Percentiles rank a stretch among this genome's conserved stretches.
phyloP scores from a whole-genome alignment of 2,329 filamentous ascomycete species.

The Emericellopsis atlantica region DNA sequence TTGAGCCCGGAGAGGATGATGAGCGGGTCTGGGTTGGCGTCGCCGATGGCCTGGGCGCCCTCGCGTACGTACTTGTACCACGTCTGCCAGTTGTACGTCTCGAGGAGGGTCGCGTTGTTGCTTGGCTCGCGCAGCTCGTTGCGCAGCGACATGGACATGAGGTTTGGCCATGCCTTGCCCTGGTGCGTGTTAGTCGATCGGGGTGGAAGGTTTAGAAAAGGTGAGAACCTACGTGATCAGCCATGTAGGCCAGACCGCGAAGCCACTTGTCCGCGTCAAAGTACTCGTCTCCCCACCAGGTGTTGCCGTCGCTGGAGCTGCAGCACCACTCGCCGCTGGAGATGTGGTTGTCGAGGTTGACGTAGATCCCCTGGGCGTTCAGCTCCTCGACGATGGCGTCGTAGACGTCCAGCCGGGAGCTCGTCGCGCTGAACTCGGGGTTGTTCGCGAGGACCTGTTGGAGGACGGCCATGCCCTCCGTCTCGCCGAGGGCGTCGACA shows the following conservation, averaged over 20 bases:
- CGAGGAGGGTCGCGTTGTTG: slow-evolving; percentile 16
- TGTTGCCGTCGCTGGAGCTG: slow-evolving; percentile 37
- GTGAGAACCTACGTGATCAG: slow-evolving; percentile 31
- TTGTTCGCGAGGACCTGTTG: slow-evolving; percentile 41
- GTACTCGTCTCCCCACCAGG: slow-evolving; percentile 48
- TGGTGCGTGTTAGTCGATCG: slow-evolving; percentile 7
- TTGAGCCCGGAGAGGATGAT: slow-evolving; percentile 47
- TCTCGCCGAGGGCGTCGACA: slow-evolving; percentile 29
- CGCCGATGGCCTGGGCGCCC: slow-evolving; percentile 35
- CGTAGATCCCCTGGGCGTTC: slow-evolving; percentile 38
- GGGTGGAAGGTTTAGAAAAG: neutral
- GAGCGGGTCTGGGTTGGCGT: slow-evolving; percentile 35
- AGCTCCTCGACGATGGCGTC: slow-evolving; percentile 50
- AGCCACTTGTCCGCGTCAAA: slow-evolving; percentile 48
- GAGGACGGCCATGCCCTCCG: slow-evolving; percentile 39
- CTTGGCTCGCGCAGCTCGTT: slow-evolving; percentile 38
- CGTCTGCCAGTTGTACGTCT: slow-evolving; percentile 39
- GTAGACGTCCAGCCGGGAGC: slow-evolving; percentile 40
- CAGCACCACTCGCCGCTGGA: slow-evolving; percentile 48
- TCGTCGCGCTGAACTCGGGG: slow-evolving; percentile 37
- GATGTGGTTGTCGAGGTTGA: slow-evolving; percentile 51
- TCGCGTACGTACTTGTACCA: slow-evolving; percentile 39
- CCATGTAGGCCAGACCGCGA: slow-evolving; percentile 47
- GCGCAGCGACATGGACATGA: slow-evolving; percentile 37
- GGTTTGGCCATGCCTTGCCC: slow-evolving; percentile 31